Conservation (phyloP, 78 protist genomes). For the Guillardia theta region DNA sequence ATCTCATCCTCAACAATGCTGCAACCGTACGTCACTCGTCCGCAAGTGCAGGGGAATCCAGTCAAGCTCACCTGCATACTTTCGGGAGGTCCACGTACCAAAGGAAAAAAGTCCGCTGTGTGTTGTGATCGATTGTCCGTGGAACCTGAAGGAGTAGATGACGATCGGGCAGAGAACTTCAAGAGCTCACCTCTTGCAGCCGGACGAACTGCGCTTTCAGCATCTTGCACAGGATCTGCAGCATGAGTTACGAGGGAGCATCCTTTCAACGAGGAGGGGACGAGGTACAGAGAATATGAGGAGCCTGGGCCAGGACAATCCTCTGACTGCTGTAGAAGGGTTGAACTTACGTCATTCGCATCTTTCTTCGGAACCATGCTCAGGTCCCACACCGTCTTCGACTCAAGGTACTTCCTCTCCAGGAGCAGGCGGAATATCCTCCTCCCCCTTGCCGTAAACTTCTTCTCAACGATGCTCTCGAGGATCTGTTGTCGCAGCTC, state of each 20-base stretch:
- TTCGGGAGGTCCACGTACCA: background rate
- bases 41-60: no score
- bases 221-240: background rate
- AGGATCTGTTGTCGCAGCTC: background rate
- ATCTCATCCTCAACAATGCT: background rate
- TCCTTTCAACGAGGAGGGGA: background rate
- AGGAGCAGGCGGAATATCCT: background rate
- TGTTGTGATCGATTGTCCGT: background rate
- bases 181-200: background rate
- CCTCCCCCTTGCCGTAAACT: background rate
- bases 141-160: background rate
- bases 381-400: constrained; percentile 36
- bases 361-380: constrained; percentile 18
- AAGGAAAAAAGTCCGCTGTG: constrained; percentile 11
- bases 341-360: background rate
- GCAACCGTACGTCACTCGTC: no score
- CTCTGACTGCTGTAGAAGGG: no score
- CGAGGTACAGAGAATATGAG: background rate
- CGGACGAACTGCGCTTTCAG: background rate
- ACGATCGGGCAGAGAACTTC: background rate
- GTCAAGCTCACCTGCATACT: background rate
- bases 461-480: background rate
- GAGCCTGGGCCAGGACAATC: background rate
- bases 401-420: background rate
- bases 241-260: background rate